phyloP scores from a whole-genome alignment of 495 filamentous ascomycete species.

The Xylaria acuta region DNA sequence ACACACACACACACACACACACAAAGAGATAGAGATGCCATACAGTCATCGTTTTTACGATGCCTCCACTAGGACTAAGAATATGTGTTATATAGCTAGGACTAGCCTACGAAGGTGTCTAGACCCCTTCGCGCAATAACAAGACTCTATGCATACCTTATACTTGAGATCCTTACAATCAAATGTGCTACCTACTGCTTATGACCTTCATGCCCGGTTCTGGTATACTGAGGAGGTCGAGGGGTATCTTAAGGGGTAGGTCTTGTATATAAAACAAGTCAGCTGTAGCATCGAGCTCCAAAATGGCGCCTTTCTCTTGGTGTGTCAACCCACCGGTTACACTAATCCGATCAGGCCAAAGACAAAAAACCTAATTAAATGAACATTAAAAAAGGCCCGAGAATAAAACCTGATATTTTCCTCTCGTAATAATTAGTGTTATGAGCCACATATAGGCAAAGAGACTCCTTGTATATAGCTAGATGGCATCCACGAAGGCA shows the following conservation, averaged over 20 bases:
- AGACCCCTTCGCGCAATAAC: too few relatives aligned
- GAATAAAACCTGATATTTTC: background rate
- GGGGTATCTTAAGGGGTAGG: background rate
- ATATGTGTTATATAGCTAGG: too few relatives aligned
- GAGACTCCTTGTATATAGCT: too few relatives aligned
- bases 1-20: background rate
- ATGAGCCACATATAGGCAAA: too few relatives aligned
- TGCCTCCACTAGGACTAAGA: too few relatives aligned
- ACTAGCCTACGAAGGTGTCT: too few relatives aligned
- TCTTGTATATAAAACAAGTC: background rate
- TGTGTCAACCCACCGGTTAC: background rate
- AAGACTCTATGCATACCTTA: too few relatives aligned
- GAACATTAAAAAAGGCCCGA: background rate
- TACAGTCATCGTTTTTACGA: background rate
- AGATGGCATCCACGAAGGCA: too few relatives aligned
- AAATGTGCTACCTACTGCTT: background rate
- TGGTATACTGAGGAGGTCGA: background rate
- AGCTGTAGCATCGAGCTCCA: background rate
- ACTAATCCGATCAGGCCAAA: background rate
- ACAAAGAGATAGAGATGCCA: background rate
- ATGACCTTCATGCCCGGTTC: background rate
- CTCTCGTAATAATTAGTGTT: background rate
- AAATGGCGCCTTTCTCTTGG: background rate
- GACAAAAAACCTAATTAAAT: background rate
- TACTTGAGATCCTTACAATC: too few relatives aligned